Conservation (phyloP, 2,329 filamentous ascomycete species). For the Scortechinia acanthostroma region DNA sequence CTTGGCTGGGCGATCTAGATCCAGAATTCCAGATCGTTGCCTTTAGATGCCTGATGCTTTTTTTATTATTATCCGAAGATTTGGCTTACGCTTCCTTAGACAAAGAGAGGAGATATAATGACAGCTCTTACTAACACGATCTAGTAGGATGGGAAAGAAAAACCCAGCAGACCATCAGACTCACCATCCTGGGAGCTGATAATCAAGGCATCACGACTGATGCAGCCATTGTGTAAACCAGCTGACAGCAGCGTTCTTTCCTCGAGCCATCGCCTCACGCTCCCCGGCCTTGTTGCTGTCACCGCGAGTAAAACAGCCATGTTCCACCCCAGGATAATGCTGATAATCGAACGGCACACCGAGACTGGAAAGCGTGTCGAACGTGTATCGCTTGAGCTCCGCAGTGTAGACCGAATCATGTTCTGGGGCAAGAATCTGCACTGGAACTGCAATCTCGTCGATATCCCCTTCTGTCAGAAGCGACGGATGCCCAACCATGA, state of each 20-base stretch:
- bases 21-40: too few species aligned
- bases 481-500: slow-evolving; percentile 34
- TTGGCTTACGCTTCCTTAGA: too few species aligned
- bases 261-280: background rate
- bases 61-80: too few species aligned
- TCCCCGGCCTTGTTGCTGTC: background rate
- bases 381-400: slow-evolving; percentile 34
- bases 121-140: too few species aligned
- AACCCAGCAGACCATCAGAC: too few species aligned
- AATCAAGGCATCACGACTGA: too few species aligned
- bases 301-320: slow-evolving; percentile 17
- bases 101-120: too few species aligned
- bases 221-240: background rate
- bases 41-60: too few species aligned
- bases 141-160: too few species aligned
- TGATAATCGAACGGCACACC: slow-evolving; percentile 37
- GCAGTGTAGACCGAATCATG: slow-evolving; percentile 28
- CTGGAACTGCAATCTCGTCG: slow-evolving; percentile 31
- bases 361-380: slow-evolving; percentile 24
- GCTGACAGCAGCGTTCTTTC: background rate
- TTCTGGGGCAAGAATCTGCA: slow-evolving; percentile 44
- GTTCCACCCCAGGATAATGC: slow-evolving; percentile 38
- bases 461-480: slow-evolving; percentile 34
- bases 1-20: too few species aligned
- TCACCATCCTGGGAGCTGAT: too few species aligned